A percentile compares a stretch with the other conserved stretches of the same genome.
phyloP scores from a whole-genome alignment of 2,329 filamentous ascomycete genomes.

The Cordyceps javanica region DNA sequence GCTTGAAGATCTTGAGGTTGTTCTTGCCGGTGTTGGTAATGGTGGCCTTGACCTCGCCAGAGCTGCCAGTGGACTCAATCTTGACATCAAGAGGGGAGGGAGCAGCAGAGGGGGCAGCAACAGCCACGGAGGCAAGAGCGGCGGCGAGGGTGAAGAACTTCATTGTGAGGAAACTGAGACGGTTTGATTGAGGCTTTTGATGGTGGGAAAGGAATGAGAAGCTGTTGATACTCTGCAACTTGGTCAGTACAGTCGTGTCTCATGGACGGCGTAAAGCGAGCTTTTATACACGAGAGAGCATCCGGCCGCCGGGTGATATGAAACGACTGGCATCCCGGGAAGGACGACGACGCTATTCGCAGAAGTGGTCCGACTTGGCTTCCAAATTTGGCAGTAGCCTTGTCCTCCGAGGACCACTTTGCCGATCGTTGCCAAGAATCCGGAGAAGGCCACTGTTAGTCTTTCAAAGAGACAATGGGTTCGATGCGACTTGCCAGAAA shows the following conservation, averaged over 20 bases:
- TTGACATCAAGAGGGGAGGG: constrained; percentile 28
- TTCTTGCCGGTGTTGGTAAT: constrained; percentile 41
- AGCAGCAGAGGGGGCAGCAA: constrained; percentile 25
- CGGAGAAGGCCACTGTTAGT: neutral
- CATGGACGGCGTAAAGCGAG: neutral
- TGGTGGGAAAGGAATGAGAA: neutral
- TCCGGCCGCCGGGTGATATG: neutral
- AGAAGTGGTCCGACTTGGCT: neutral
- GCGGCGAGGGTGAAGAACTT: constrained; percentile 30
- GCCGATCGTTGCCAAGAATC: neutral
- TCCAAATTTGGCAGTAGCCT: neutral
- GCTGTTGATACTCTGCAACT: neutral
- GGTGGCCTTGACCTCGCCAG: constrained; percentile 37
- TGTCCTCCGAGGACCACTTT: neutral
- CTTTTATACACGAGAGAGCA: neutral
- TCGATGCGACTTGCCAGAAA: constrained; percentile 9
- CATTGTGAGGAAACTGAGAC: constrained; percentile 24
- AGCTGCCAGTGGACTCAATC: constrained; percentile 38
- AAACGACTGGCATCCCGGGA: neutral
- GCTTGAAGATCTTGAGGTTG: constrained; percentile 40
- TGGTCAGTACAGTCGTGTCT: neutral
- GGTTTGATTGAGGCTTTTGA: neutral
- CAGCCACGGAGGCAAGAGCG: constrained; percentile 28
- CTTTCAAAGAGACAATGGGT: neutral
- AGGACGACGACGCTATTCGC: constrained; percentile 1